Percentiles rank a stretch among this genome's conserved stretches.
Evolutionary conservation across 257 asterid genomes (phyloP).

Genomic region (Solanum etuberosum): DNA sequence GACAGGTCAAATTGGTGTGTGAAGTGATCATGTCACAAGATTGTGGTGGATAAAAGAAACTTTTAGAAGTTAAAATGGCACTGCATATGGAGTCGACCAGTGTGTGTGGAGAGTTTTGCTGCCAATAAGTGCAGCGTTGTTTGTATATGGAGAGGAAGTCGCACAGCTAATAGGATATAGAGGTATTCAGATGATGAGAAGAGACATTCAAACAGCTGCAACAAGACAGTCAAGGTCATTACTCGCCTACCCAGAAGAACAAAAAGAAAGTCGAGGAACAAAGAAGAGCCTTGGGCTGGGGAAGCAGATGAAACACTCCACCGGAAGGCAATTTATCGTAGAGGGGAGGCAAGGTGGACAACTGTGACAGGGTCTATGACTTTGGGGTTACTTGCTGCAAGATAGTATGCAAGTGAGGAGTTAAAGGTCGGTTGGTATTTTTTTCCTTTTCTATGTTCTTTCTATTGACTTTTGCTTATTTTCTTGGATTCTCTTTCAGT

Average conservation of each 20-base stretch:
- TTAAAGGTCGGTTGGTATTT: background rate
- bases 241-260: background rate
- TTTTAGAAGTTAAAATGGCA: background rate
- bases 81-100: background rate
- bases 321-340: background rate
- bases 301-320: background rate
- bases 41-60: background rate
- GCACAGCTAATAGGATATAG: background rate
- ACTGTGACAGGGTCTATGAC: background rate
- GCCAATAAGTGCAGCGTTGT: background rate
- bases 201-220: background rate
- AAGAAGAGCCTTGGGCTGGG: background rate
- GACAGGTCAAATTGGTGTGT: background rate
- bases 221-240: background rate
- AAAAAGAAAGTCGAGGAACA: background rate
- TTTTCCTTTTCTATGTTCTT: background rate
- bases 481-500: background rate
- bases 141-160: background rate
- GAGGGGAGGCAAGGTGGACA: background rate
- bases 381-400: background rate
- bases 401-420: background rate
- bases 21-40: background rate
- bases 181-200: background rate
- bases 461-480: background rate
- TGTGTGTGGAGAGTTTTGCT: background rate